Percentiles rank a stretch among this genome's conserved stretches.
Evolutionary conservation across 306 rosid species (phyloP).

Genomic region (Dalbergia oliveri): DNA sequence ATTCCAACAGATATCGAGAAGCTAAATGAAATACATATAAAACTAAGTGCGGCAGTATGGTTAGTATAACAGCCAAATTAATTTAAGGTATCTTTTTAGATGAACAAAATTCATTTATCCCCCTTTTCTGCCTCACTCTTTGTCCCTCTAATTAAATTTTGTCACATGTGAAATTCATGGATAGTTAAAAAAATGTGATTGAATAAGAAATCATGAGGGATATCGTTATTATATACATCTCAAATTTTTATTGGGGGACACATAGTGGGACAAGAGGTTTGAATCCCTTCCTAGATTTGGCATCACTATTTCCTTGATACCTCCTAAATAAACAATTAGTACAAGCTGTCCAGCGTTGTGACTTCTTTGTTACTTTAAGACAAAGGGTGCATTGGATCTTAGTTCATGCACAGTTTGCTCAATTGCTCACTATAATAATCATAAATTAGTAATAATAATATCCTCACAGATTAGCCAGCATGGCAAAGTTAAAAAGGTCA

Average conservation of each 20-base stretch:
- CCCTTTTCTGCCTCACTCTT: too few relatives aligned
- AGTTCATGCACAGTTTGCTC: constrained; percentile 42
- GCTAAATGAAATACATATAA: background rate
- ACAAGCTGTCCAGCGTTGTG: constrained; percentile 58
- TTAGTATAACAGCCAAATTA: constrained; percentile 31
- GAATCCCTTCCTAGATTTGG: constrained; percentile 32
- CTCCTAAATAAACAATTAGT: constrained; percentile 44
- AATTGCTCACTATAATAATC: constrained; percentile 19
- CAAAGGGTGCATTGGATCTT: constrained; percentile 51
- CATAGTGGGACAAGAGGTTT: too few relatives aligned
- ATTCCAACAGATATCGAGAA: constrained; percentile 14
- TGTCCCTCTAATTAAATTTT: too few relatives aligned
- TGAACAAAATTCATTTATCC: background rate
- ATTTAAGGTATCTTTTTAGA: constrained; percentile 46
- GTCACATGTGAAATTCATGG: too few relatives aligned
- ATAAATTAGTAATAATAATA: background rate
- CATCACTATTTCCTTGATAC: constrained; percentile 43
- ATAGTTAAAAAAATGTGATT: too few relatives aligned
- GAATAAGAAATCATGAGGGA: too few relatives aligned
- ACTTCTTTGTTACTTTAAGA: constrained; percentile 51
- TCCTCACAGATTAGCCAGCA: constrained; percentile 53
- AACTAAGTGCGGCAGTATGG: constrained; percentile 14
- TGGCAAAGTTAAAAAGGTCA: constrained; percentile 39
- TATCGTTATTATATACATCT: too few relatives aligned
- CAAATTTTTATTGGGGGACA: too few relatives aligned